A percentile compares a stretch with the other conserved stretches of the same genome.
These are phyloP conservation scores for Peribolospora baueri DNA, from an alignment of 768 basidiomycete genomes.

Conservation along the genomic window DNA sequence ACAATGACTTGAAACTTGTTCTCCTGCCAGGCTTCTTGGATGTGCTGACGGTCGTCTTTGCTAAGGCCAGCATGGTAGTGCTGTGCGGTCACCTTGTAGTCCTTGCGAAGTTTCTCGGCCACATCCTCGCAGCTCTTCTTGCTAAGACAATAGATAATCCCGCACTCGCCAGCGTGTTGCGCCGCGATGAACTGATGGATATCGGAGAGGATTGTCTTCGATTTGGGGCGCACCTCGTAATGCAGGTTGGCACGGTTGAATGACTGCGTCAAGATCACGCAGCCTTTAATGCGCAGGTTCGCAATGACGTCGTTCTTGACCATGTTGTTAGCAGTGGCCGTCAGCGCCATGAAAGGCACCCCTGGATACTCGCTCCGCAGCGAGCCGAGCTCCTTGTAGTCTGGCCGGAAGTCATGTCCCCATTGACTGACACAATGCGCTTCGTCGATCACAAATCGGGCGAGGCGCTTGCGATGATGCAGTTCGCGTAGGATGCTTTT, in stretches of 20 bases:
- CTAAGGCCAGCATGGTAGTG: slow-evolving; percentile 72
- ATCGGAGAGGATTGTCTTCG: slow-evolving; percentile 26
- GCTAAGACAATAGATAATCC: slow-evolving; percentile 63
- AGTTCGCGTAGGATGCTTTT: slow-evolving; percentile 41
- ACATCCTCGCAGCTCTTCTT: slow-evolving; percentile 55
- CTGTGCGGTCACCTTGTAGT: slow-evolving; percentile 34
- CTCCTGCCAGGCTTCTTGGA: slow-evolving; percentile 48
- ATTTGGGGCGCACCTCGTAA: slow-evolving; percentile 39
- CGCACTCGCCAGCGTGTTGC: slow-evolving; percentile 28
- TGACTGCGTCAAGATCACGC: slow-evolving; percentile 45
- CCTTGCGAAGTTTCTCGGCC: slow-evolving; percentile 39
- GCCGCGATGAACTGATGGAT: slow-evolving; percentile 45
- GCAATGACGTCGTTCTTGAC: slow-evolving; percentile 54
- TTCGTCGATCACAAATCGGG: slow-evolving; percentile 85
- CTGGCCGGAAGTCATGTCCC: slow-evolving; percentile 7
- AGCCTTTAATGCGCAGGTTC: slow-evolving; percentile 36
- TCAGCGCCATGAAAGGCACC: slow-evolving; percentile 84
- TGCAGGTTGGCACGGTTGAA: slow-evolving; percentile 84
- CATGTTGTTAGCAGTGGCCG: slow-evolving; percentile 68
- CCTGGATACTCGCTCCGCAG: slow-evolving; percentile 50
- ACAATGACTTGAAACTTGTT: slow-evolving; percentile 59
- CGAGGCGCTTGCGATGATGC: slow-evolving; percentile 34
- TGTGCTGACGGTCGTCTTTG: slow-evolving; percentile 33
- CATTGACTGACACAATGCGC: slow-evolving; percentile 50
- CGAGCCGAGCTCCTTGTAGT: slow-evolving; percentile 45